Percentiles rank a stretch among this genome's conserved stretches.
Evolutionary conservation across 345 rosid genomes (phyloP).

Genomic region (Populus alba): DNA sequence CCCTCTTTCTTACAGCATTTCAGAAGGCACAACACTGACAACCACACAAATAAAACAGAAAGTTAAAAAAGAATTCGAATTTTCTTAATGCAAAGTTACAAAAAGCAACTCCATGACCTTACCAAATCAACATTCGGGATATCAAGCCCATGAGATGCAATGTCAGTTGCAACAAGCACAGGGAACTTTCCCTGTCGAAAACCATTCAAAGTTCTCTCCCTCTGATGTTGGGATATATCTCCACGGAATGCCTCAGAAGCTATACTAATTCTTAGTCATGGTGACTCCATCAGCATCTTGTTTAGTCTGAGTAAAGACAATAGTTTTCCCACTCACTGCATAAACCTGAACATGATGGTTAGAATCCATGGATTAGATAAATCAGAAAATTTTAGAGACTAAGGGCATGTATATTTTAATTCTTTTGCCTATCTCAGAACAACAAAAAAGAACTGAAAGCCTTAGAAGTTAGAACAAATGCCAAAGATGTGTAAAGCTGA

Average conservation of each 20-base stretch:
- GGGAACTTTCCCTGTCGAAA: constrained; percentile 97
- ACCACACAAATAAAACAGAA: background rate
- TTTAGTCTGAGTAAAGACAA: constrained; percentile 94
- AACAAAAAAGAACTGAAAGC: too few relatives aligned
- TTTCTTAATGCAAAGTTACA: background rate
- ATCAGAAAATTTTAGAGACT: too few relatives aligned
- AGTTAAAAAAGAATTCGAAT: background rate
- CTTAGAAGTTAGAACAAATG: too few relatives aligned
- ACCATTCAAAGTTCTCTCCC: constrained; percentile 93
- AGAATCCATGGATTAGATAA: too few relatives aligned
- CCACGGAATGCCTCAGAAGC: constrained; percentile 97
- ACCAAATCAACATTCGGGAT: constrained; percentile 96
- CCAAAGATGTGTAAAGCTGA: too few relatives aligned
- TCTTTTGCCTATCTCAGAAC: too few relatives aligned
- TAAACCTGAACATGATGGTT: constrained; percentile 52
- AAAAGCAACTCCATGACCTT: constrained; percentile 26
- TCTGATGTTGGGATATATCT: constrained; percentile 97
- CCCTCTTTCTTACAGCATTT: too few relatives aligned
- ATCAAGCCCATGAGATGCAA: constrained; percentile 97
- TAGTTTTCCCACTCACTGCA: constrained; percentile 97
- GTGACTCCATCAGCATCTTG: constrained; percentile 98
- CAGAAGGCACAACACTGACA: background rate
- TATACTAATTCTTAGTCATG: constrained; percentile 70
- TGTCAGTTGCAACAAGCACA: constrained; percentile 96
- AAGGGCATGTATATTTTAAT: too few relatives aligned